Evolutionary conservation across 768 basidiomycete genomes (phyloP).

Genomic region (Tylopilus subfusipes): DNA sequence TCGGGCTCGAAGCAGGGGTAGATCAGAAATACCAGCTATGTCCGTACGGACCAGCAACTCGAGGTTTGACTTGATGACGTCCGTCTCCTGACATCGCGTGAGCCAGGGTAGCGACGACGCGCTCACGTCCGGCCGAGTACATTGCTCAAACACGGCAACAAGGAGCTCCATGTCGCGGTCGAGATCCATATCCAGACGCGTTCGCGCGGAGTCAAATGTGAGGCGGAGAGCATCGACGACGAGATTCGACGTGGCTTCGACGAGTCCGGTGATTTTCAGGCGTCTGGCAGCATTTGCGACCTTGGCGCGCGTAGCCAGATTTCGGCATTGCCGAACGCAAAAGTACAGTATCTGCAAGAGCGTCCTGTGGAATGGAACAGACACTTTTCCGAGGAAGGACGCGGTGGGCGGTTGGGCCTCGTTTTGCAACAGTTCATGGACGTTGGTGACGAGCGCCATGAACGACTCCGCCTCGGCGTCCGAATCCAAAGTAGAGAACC

Average conservation of each 20-base stretch:
- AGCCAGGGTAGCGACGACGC: conserved; percentile 76
- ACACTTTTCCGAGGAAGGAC: conserved; percentile 64
- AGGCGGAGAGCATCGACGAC: conserved; percentile 65
- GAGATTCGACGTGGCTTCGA: conserved; percentile 61
- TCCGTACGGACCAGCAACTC: conserved; percentile 69
- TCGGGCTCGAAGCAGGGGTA: conserved; percentile 56
- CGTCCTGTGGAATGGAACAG: conserved; percentile 72
- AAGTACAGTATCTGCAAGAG: conserved; percentile 81
- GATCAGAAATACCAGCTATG: conserved; percentile 64
- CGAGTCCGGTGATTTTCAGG: conserved; percentile 51
- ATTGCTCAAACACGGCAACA: conserved; percentile 80
- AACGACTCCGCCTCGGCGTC: conserved; percentile 56
- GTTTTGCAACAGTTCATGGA: conserved; percentile 65
- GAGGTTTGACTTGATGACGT: conserved; percentile 71
- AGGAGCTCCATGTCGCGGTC: conserved; percentile 81
- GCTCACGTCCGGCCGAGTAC: conserved; percentile 64
- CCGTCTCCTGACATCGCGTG: conserved; percentile 72
- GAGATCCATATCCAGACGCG: conserved; percentile 55
- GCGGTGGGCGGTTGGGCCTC: conserved; percentile 69
- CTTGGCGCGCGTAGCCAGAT: conserved; percentile 46
- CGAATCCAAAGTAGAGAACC: conserved; percentile 63
- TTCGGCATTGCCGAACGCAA: conserved; percentile 61
- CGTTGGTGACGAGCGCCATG: conserved; percentile 54
- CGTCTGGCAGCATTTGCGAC: conserved; percentile 58
- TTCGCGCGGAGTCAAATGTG: conserved; percentile 62